phyloP scores from a whole-genome alignment of 1,284 basidiomycete species.

The Cryptococcus sp. region DNA sequence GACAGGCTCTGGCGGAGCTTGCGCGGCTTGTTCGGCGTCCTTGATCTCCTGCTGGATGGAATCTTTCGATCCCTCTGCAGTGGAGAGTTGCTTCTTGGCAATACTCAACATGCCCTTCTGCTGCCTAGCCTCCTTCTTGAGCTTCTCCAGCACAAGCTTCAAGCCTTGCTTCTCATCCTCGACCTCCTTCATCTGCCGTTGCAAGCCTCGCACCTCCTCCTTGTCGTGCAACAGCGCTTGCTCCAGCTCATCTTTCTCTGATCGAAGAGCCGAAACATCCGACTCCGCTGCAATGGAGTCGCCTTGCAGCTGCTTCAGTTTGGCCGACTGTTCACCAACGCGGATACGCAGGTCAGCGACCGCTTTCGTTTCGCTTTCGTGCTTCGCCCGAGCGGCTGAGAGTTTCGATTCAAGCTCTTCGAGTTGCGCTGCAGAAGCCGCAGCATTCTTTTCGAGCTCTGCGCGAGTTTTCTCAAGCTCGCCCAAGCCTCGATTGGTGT shows the following conservation, averaged over 20 bases:
- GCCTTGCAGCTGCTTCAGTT: slow-evolving; percentile 73
- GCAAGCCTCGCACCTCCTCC: slow-evolving; percentile 86
- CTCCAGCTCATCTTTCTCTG: slow-evolving; percentile 92
- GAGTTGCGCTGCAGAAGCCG: slow-evolving; percentile 66
- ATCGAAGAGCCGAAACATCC: slow-evolving; percentile 81
- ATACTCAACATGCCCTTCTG: slow-evolving; percentile 94
- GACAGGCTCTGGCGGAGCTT: slow-evolving; percentile 8
- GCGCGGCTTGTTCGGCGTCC: slow-evolving; percentile 56
- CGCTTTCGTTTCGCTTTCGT: slow-evolving; percentile 79
- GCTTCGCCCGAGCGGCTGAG: slow-evolving; percentile 61
- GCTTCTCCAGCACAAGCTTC: slow-evolving; percentile 79
- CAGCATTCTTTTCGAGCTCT: slow-evolving; percentile 48
- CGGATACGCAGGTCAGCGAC: slow-evolving; percentile 74
- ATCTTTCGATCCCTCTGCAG: slow-evolving; percentile 75
- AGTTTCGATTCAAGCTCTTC: slow-evolving; percentile 54
- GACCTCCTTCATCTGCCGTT: slow-evolving; percentile 81
- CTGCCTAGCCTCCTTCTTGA: slow-evolving; percentile 90
- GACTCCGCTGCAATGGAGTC: slow-evolving; percentile 89
- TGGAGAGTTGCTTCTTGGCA: slow-evolving; percentile 87
- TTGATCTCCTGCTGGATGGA: slow-evolving; percentile 72
- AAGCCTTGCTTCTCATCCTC: slow-evolving; percentile 71
- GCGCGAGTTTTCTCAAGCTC: slow-evolving; percentile 44
- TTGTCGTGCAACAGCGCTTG: slow-evolving; percentile 86
- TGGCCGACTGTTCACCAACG: slow-evolving; percentile 67
- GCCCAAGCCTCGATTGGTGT: slow-evolving; percentile 62